Evolutionary conservation across 352 stramenopile species (phyloP).

Genomic region (Globisporangium middletonii): DNA sequence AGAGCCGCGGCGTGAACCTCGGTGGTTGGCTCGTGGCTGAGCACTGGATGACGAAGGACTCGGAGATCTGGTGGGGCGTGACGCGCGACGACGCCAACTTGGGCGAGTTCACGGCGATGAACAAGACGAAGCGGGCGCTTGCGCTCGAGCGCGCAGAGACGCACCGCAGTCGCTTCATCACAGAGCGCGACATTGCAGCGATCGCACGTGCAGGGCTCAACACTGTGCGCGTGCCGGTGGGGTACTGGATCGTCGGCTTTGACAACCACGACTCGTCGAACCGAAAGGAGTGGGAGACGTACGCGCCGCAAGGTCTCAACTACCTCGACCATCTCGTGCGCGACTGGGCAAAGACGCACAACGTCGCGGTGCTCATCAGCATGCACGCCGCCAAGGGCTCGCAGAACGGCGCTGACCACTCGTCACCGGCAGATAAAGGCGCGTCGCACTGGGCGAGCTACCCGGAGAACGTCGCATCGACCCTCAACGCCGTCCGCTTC

Average conservation of each 20-base stretch:
- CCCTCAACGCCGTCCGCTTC: conserved; percentile 34
- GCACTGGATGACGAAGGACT: conserved; percentile 65
- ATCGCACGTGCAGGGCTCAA: conserved; percentile 67
- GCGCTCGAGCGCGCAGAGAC: conserved; percentile 23
- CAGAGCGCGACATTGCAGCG: conserved; percentile 48
- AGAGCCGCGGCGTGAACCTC: conserved; percentile 64
- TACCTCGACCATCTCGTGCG: conserved; percentile 40
- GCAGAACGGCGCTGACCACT: conserved; percentile 62
- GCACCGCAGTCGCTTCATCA: conserved; percentile 67
- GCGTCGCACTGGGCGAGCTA: conserved; percentile 41
- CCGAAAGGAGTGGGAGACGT: conserved; percentile 38
- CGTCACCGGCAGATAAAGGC: conserved; percentile 36
- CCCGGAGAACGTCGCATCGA: conserved; percentile 56
- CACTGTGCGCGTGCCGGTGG: conserved; percentile 16
- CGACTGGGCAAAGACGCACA: conserved; percentile 37
- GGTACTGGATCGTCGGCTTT: conserved; percentile 76
- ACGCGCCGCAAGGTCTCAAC: conserved; percentile 28
- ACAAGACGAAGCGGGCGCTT: conserved; percentile 23
- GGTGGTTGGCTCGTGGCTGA: conserved; percentile 75
- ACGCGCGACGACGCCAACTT: conserved; percentile 22
- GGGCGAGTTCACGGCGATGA: conserved; percentile 66
- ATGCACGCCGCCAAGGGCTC: conserved; percentile 48
- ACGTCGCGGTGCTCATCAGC: conserved; percentile 47
- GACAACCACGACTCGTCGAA: conserved; percentile 46
- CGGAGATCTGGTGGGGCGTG: conserved; percentile 56